Conservation (phyloP, 306 rosid species). For the Cucumis hystrix region DNA sequence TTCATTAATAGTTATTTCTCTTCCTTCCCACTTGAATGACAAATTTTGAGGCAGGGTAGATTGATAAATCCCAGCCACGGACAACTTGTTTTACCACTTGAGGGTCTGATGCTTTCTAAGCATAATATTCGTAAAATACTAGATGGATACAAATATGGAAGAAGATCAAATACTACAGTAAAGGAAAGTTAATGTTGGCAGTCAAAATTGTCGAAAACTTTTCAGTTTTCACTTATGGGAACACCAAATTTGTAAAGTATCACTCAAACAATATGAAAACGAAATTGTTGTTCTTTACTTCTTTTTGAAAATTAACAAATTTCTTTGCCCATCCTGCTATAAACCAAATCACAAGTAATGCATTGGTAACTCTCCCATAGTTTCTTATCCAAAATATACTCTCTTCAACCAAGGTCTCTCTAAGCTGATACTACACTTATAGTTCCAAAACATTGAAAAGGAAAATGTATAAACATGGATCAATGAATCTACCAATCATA, state of each 20-base stretch:
- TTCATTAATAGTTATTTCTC: not conserved
- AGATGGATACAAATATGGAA: not conserved
- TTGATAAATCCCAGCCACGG: not conserved
- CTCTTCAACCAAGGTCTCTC: not conserved
- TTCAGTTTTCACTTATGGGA: not conserved
- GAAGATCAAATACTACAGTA: not conserved
- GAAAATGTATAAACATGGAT: not conserved
- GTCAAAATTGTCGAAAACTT: not conserved
- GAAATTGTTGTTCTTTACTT: not conserved
- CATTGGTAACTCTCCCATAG: not conserved
- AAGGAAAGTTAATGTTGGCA: not conserved
- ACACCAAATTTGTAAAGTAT: not conserved
- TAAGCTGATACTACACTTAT: not conserved
- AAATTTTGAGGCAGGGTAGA: not conserved
- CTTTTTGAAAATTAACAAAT: not conserved
- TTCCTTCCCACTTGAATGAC: not conserved
- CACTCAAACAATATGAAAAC: not conserved
- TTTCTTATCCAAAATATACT: no score
- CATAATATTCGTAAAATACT: not conserved
- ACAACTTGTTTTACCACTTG: not conserved
- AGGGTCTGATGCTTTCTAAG: not conserved
- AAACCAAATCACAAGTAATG: not conserved
- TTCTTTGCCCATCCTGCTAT: not conserved
- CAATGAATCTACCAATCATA: not conserved
- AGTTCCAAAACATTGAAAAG: not conserved